Conservation (phyloP, 768 basidiomycete genomes). For the Hygrocybe punicea region DNA sequence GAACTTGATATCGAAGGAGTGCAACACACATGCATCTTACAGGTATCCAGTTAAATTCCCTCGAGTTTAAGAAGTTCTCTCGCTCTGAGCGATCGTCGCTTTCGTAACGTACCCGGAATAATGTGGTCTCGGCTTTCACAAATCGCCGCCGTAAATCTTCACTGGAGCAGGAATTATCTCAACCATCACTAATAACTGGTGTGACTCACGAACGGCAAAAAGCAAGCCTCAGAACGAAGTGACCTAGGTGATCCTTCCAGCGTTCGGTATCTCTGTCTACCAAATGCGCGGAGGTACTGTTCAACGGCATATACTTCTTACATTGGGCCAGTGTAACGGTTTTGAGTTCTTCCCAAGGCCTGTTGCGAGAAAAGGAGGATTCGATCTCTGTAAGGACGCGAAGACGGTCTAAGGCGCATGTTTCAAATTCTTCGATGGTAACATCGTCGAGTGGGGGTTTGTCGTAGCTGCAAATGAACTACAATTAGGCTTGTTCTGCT, state of each 20-base stretch:
- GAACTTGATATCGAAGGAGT: background rate
- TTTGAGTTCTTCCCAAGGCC: slow-evolving; percentile 75
- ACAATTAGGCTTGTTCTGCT: slow-evolving; percentile 8
- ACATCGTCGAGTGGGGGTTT: slow-evolving; percentile 81
- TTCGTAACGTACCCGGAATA: slow-evolving; percentile 84
- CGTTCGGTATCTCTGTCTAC: slow-evolving; percentile 60
- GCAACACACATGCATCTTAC: slow-evolving; percentile 35
- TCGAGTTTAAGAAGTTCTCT: slow-evolving; percentile 58
- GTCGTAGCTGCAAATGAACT: slow-evolving; percentile 62
- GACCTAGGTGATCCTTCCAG: slow-evolving; percentile 81
- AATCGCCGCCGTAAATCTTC: slow-evolving; percentile 89
- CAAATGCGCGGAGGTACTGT: slow-evolving; percentile 49
- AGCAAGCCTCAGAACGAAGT: slow-evolving; percentile 90
- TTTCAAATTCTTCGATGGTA: slow-evolving; percentile 94
- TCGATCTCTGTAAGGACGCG: slow-evolving; percentile 89
- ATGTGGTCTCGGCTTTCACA: slow-evolving; percentile 79
- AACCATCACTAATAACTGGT: background rate
- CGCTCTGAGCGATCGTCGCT: slow-evolving; percentile 55
- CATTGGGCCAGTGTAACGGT: slow-evolving; percentile 59
- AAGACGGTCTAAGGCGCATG: slow-evolving; percentile 81
- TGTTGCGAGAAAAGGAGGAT: slow-evolving; percentile 79
- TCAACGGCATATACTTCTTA: slow-evolving; percentile 73
- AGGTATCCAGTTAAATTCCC: slow-evolving; percentile 61
- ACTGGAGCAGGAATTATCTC: slow-evolving; percentile 38
- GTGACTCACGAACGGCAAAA: slow-evolving; percentile 90